These are phyloP conservation scores for Cupressus sempervirens DNA, from an alignment of 75 land plant species.

Conservation along the genomic window DNA sequence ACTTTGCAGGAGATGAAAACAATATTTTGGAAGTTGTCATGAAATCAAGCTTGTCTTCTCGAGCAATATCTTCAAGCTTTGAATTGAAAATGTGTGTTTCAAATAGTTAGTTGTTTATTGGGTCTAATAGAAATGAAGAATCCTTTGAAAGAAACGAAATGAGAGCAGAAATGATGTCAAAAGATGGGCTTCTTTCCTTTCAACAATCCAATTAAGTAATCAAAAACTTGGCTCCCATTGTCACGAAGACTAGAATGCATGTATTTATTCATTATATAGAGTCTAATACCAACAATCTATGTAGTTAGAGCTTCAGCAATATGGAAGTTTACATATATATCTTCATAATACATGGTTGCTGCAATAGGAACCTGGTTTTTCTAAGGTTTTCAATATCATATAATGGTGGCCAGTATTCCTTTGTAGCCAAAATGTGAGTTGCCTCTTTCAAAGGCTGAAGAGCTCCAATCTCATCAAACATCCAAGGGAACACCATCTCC, in stretches of 20 bases:
- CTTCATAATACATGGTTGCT: constrained; percentile 97
- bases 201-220: constrained; percentile 81
- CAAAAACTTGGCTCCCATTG: constrained; percentile 62
- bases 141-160: no score
- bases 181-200: no score
- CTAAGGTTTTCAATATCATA: constrained; percentile 53
- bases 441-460: constrained; percentile 78
- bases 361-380: constrained; percentile 96
- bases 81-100: no score
- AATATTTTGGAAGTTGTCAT: no score
- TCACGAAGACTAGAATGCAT: constrained; percentile 96
- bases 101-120: no score
- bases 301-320: constrained; percentile 70
- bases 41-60: no score
- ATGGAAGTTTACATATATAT: constrained; percentile 82
- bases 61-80: no score
- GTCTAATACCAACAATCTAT: constrained; percentile 71
- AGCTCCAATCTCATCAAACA: constrained; percentile 85
- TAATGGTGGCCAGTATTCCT: constrained; percentile 81
- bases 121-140: no score
- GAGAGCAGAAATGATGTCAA: no score
- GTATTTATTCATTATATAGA: constrained; percentile 89
- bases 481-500: constrained; percentile 99
- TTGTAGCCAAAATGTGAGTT: constrained; percentile 77
- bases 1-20: no score